phyloP scores from a whole-genome alignment of 2,329 filamentous ascomycete genomes.

The Elsinoe arachidis region DNA sequence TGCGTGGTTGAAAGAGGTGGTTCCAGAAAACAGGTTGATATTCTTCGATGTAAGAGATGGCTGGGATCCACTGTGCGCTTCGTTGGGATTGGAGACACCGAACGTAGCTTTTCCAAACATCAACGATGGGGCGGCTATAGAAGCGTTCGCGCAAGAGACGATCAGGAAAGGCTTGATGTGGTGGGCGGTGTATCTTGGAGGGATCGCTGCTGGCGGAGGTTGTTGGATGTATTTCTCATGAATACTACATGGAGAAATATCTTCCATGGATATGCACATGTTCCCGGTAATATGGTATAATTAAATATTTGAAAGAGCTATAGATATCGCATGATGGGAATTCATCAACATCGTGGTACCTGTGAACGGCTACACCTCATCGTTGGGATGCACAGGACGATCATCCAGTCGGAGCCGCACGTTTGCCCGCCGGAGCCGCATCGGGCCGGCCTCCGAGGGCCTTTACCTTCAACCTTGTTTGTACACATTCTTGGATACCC shows the following conservation, averaged over 20 bases:
- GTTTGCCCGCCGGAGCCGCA: neutral
- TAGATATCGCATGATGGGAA: too few relatives aligned
- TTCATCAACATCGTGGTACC: too few relatives aligned
- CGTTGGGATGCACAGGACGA: neutral
- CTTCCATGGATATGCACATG: too few relatives aligned
- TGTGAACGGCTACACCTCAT: neutral
- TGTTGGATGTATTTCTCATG: too few relatives aligned
- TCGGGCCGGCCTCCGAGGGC: neutral
- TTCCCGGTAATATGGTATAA: too few relatives aligned
- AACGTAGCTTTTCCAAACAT: slow-evolving; percentile 20
- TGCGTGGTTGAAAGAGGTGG: slow-evolving; percentile 16
- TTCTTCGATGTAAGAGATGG: slow-evolving; percentile 21
- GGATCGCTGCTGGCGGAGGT: too few relatives aligned
- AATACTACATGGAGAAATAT: too few relatives aligned
- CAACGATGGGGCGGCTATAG: slow-evolving; percentile 8
- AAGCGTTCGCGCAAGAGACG: neutral
- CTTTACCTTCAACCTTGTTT: too few relatives aligned
- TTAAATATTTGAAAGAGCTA: too few relatives aligned
- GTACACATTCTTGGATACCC: too few relatives aligned
- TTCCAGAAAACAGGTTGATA: slow-evolving; percentile 24
- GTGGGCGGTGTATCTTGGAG: too few relatives aligned
- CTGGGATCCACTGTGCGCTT: slow-evolving; percentile 27
- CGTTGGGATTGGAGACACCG: slow-evolving; percentile 22
- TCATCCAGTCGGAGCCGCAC: neutral
- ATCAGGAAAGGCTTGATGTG: too few relatives aligned